phyloP scores from a whole-genome alignment of 2,329 filamentous ascomycete genomes.

The Pseudogymnoascus sp. region DNA sequence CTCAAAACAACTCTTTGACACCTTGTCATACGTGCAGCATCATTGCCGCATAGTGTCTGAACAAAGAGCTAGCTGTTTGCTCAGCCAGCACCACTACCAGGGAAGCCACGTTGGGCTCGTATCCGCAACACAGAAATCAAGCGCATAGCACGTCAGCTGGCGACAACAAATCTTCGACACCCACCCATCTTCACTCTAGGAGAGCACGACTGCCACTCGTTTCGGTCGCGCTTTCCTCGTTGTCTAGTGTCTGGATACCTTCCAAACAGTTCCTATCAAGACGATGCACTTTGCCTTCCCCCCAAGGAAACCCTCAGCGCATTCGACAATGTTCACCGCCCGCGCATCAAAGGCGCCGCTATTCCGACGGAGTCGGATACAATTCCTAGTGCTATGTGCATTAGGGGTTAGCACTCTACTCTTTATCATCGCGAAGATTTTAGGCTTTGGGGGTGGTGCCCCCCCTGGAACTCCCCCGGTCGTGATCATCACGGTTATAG shows the following conservation, averaged over 20 bases:
- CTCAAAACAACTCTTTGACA: background rate
- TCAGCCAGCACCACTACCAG: background rate
- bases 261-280: slow-evolving; percentile 8
- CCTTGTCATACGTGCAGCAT: background rate
- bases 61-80: slow-evolving; percentile 4
- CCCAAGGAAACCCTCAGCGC: slow-evolving; percentile 67
- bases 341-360: slow-evolving; percentile 49
- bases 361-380: slow-evolving; percentile 56
- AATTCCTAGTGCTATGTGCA: slow-evolving; percentile 46
- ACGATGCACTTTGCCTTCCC: slow-evolving; percentile 87
- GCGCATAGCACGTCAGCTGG: background rate
- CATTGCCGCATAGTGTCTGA: slow-evolving; percentile 2
- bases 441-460: slow-evolving; percentile 26
- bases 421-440: slow-evolving; percentile 46
- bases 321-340: slow-evolving; percentile 62
- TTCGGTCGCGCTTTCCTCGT: slow-evolving; percentile 5
- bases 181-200: background rate
- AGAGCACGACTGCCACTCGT: slow-evolving; percentile 11
- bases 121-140: background rate
- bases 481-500: slow-evolving; percentile 81
- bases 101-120: background rate
- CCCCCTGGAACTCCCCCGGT: slow-evolving; percentile 52
- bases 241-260: background rate
- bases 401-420: slow-evolving; percentile 37
- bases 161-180: background rate